Evolutionary conservation across 2,329 filamentous ascomycete genomes (phyloP).

Genomic region (Cytospora piceae): DNA sequence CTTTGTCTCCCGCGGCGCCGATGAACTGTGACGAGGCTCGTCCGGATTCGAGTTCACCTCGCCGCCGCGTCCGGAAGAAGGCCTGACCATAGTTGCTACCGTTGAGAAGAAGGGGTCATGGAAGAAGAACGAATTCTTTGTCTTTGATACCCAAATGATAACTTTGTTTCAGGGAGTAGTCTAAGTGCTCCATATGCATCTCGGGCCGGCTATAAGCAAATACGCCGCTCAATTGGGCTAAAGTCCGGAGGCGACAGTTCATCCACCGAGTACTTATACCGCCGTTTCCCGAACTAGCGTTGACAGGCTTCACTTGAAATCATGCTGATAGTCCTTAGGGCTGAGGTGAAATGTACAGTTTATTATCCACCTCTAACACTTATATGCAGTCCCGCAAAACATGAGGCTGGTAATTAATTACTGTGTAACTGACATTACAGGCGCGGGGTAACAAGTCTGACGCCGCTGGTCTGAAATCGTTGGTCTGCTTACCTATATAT

Average conservation of each 20-base stretch:
- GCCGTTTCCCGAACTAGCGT: too few species aligned
- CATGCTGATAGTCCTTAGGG: too few species aligned
- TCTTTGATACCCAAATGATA: too few species aligned
- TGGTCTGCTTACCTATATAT: background rate
- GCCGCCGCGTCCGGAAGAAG: background rate
- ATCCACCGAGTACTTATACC: background rate
- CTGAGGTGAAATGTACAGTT: too few species aligned
- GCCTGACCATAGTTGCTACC: background rate
- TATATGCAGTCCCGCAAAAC: too few species aligned
- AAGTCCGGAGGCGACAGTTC: constrained; percentile 15
- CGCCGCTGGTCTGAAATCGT: background rate
- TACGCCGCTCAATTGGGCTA: background rate
- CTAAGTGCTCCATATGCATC: background rate
- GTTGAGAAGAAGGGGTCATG: too few species aligned
- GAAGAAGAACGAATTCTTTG: too few species aligned
- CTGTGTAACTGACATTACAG: background rate
- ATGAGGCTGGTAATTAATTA: too few species aligned
- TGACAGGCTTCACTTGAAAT: too few species aligned
- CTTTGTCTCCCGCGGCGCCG: constrained; percentile 13
- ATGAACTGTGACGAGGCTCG: background rate
- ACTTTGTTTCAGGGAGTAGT: background rate
- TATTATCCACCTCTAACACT: too few species aligned
- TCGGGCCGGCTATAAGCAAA: too few species aligned
- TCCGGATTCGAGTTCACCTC: background rate
- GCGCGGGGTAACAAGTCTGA: background rate